Evolutionary conservation across 75 land plant genomes (phyloP), one percentile per base, ranked within the genome.

Genomic region (Picea sitchensis): DNA sequence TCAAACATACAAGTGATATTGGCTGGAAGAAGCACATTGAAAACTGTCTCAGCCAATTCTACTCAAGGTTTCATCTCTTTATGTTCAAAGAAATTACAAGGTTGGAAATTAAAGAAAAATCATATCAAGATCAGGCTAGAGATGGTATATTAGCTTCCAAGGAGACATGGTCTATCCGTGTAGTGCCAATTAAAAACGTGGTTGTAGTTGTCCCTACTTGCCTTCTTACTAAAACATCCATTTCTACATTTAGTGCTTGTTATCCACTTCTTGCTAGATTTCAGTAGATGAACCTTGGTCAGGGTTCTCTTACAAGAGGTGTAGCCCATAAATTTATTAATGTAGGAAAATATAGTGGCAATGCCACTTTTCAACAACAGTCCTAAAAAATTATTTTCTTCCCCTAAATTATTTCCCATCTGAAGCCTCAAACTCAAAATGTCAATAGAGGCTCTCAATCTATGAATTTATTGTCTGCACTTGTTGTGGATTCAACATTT

Each of bases 191-290:
- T 56, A 84, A 90, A 60, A 82, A 91, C 30, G 83, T 90, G n/a
- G 83, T 90, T 80, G 88, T 89, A 64, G 86, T 90, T 26, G 83
- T 92, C 1, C 91, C 92, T 76, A 80, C 82, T 34, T 77, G 77
- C 56, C 58, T 68, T 59, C 74, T 85, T 62, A 72, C 85, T 7
- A 83, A 77, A 83, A 51, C 82, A 34, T 23, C 82, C 62, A 79
- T 76, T 69, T 73, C 77, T 81, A 41, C 87, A 51, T 18, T 81
- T 0, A 85, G 85, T 9, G 64, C 85, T 26, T 79, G 84, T 20
- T 81, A 87, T 80, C 94, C 96, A 26, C 82, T 92, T 76, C 77
- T 94, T 61, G 90, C 87, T 20, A 89, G 92, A 81, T 76, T 92
- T 61, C 94, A 86, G 61, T 90, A 87, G 65, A 31, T 78, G 4